A percentile compares a stretch with the other conserved stretches of the same genome.
phyloP scores from a whole-genome alignment of 768 basidiomycete genomes.

The Lactarius akahatsu region DNA sequence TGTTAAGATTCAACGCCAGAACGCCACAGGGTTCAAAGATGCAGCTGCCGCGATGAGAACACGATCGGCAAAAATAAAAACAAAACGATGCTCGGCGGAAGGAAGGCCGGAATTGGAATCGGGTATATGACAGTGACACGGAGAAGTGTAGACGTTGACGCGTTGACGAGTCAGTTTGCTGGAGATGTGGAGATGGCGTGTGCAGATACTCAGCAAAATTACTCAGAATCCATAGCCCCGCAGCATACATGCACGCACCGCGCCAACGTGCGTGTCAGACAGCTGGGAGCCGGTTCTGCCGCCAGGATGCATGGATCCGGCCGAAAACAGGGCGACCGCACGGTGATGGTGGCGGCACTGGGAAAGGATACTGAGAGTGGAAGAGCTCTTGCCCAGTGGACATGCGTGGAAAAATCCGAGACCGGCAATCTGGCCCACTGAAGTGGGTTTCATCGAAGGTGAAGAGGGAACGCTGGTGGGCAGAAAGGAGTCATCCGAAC shows the following conservation, averaged over 20 bases:
- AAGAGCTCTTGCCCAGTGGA: background rate
- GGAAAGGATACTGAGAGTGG: conserved; percentile 13
- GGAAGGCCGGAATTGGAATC: background rate
- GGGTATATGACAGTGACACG: background rate
- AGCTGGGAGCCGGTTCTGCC: background rate
- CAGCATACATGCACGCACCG: background rate
- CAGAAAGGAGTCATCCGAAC: conserved; percentile 32
- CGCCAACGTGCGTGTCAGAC: background rate
- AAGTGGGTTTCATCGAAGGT: conserved; percentile 14
- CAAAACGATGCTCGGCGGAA: background rate
- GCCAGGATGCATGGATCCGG: conserved; percentile 14
- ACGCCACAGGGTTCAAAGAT: conserved; percentile 14
- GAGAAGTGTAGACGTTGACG: background rate
- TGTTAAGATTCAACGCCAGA: background rate
- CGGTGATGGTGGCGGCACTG: conserved; percentile 25
- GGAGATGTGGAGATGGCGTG: background rate
- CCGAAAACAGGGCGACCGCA: conserved; percentile 2
- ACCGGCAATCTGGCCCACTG: conserved; percentile 11
- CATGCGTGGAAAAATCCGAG: conserved; percentile 2
- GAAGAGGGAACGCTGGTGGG: conserved; percentile 7
- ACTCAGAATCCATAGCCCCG: background rate
- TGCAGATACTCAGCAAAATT: background rate
- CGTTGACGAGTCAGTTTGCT: background rate
- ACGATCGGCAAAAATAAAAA: background rate
- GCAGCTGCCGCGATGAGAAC: background rate